A percentile compares a stretch with the other conserved stretches of the same genome.
phyloP scores from a whole-genome alignment of 192 early-diverging fungal genomes.

The Phlyctochytrium arcticum region DNA sequence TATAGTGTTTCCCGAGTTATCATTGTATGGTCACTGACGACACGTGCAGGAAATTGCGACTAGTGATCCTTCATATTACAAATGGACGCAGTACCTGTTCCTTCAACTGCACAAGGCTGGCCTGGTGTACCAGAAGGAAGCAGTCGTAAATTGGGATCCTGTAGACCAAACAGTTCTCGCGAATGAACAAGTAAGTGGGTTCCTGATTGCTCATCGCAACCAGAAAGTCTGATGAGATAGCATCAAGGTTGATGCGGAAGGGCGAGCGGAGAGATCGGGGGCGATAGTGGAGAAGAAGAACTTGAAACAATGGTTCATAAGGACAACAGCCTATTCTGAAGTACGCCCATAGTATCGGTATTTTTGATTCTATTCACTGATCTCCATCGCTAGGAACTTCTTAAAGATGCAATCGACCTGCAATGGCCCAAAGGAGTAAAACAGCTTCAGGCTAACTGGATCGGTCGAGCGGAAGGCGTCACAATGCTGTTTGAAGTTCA shows the following conservation, averaged over 20 bases:
- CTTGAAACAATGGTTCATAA: slow-evolving; percentile 91
- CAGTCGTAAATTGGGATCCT: slow-evolving; percentile 96
- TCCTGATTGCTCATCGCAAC: not conserved
- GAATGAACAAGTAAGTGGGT: slow-evolving; percentile 77
- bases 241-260: slow-evolving; percentile 72
- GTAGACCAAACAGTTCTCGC: slow-evolving; percentile 92
- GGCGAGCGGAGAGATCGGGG: slow-evolving; percentile 86
- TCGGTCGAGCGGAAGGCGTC: slow-evolving; percentile 74
- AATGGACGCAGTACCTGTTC: slow-evolving; percentile 93
- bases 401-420: slow-evolving; percentile 69
- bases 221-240: not conserved
- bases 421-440: slow-evolving; percentile 91
- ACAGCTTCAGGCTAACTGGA: slow-evolving; percentile 89
- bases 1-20: too few species aligned
- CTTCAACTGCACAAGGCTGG: slow-evolving; percentile 69
- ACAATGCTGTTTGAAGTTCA: not conserved
- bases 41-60: slow-evolving; percentile 75
- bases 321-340: slow-evolving; percentile 80
- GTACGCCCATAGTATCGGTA: slow-evolving; percentile 29
- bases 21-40: too few species aligned
- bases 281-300: slow-evolving; percentile 82
- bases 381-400: slow-evolving; percentile 44
- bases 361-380: not conserved
- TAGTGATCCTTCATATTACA: slow-evolving; percentile 83
- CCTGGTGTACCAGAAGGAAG: slow-evolving; percentile 84